Evolutionary conservation across 1,284 basidiomycete genomes (phyloP).

Genomic region (Takashimella koratensis): DNA sequence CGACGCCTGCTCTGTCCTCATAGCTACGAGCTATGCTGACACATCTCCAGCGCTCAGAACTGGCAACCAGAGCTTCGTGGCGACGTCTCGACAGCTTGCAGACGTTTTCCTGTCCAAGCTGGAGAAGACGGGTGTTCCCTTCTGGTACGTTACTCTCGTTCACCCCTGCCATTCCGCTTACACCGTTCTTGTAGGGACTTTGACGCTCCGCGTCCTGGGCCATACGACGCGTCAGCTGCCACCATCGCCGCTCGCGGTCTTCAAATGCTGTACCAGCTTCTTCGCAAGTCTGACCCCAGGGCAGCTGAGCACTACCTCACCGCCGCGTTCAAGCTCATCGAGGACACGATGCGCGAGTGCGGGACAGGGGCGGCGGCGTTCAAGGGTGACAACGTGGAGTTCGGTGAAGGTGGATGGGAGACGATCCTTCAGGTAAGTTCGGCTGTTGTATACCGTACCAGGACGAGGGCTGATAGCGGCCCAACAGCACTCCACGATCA

Average conservation of each 20-base stretch:
- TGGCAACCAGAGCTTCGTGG: constrained; percentile 32
- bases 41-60: constrained; percentile 27
- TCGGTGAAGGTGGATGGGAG: constrained; percentile 41
- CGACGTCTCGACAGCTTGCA: constrained; percentile 24
- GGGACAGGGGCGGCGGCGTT: constrained; percentile 16
- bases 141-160: constrained; percentile 25
- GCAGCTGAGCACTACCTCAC: constrained; percentile 32
- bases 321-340: constrained; percentile 23
- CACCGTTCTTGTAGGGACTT: constrained; percentile 31
- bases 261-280: constrained; percentile 30
- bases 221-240: constrained; percentile 38
- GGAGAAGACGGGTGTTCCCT: constrained; percentile 29
- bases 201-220: constrained; percentile 31
- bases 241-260: constrained; percentile 32
- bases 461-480: neutral
- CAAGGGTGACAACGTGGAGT: constrained; percentile 26
- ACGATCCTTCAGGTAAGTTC: constrained; percentile 24
- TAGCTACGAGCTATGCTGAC: too few species aligned
- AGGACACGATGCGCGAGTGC: constrained; percentile 24
- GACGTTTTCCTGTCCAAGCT: constrained; percentile 34
- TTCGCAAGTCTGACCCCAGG: constrained; percentile 14
- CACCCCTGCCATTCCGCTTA: neutral
- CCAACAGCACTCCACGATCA: constrained; percentile 36
- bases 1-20: neutral
- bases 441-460: neutral